A percentile compares a stretch with the other conserved stretches of the same genome.
Evolutionary conservation across 140 eudicot species (phyloP).

Genomic region (Cichorium intybus): DNA sequence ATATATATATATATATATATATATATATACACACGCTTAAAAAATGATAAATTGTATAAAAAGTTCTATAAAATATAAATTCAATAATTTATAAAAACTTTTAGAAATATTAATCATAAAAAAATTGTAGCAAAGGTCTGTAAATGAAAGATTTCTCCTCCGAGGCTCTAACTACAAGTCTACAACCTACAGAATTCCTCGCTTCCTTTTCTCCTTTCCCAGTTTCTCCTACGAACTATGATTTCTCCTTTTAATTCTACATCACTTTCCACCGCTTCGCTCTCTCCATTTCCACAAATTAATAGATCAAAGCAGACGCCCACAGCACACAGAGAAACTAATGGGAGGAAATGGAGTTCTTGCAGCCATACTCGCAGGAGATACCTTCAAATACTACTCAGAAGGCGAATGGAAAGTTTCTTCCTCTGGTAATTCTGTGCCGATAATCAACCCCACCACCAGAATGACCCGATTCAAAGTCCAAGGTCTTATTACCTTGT

Average conservation of each 20-base stretch:
- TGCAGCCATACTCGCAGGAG: slow-evolving; percentile 38
- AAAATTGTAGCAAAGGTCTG: too few species aligned
- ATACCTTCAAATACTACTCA: slow-evolving; percentile 45
- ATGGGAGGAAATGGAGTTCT: slow-evolving; percentile 29
- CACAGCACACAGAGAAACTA: background rate
- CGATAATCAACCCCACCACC: slow-evolving; percentile 53
- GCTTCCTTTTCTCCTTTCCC: background rate
- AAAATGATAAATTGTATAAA: too few species aligned
- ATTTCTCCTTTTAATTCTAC: slow-evolving; percentile 15
- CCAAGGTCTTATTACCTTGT: slow-evolving; percentile 32
- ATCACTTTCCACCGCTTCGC: background rate
- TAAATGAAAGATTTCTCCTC: too few species aligned
- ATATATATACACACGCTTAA: too few species aligned
- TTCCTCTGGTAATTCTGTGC: slow-evolving; percentile 42
- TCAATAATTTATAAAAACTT: too few species aligned
- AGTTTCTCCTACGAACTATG: background rate
- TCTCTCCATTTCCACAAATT: background rate
- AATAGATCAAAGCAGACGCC: slow-evolving; percentile 5
- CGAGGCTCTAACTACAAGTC: too few species aligned
- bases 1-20: too few species aligned
- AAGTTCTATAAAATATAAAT: too few species aligned
- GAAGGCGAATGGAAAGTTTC: slow-evolving; percentile 59
- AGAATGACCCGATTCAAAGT: slow-evolving; percentile 45
- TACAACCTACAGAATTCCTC: slow-evolving; percentile 25
- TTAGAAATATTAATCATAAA: too few species aligned